Conservation (phyloP, 805 yeast genomes). For the Wickerhamiella slavikovae region DNA sequence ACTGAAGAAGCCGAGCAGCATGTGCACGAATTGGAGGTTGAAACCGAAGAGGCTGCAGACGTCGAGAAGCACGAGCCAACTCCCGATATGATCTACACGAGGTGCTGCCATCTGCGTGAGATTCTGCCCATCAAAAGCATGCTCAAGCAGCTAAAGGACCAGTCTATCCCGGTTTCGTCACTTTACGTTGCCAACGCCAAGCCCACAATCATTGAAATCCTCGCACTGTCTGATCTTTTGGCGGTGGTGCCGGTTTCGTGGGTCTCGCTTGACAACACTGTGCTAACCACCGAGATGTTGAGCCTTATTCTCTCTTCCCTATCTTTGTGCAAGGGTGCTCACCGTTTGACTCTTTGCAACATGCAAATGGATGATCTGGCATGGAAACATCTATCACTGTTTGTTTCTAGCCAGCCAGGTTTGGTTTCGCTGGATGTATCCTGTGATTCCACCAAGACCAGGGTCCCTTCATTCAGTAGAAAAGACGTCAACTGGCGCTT, state of each 20-base stretch:
- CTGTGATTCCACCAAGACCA: slow-evolving; percentile 10
- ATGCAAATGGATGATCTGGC: slow-evolving; percentile 51
- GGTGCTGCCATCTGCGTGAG: slow-evolving; percentile 86
- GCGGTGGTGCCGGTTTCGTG: slow-evolving; percentile 67
- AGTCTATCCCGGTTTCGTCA: slow-evolving; percentile 51
- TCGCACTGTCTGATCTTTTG: slow-evolving; percentile 74
- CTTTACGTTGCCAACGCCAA: slow-evolving; percentile 65
- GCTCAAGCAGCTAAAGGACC: slow-evolving; percentile 56
- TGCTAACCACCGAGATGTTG: slow-evolving; percentile 56
- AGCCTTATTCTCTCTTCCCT: slow-evolving; percentile 51
- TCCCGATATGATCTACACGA: slow-evolving; percentile 60
- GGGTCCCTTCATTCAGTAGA: slow-evolving; percentile 23
- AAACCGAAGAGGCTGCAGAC: slow-evolving; percentile 6
- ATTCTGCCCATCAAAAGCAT: slow-evolving; percentile 85
- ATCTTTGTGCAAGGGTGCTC: slow-evolving; percentile 40
- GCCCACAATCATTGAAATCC: slow-evolving; percentile 74
- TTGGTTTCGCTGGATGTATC: slow-evolving; percentile 13
- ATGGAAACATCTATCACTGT: slow-evolving; percentile 66
- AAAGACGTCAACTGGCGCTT: slow-evolving; percentile 70
- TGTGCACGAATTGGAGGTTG: neutral
- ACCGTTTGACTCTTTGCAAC: slow-evolving; percentile 58
- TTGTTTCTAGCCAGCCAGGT: slow-evolving; percentile 36
- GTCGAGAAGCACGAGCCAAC: slow-evolving; percentile 16
- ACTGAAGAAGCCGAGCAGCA: neutral
- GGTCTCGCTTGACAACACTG: slow-evolving; percentile 60